Evolutionary conservation across 2,329 filamentous ascomycete genomes (phyloP).

Genomic region (Ophiostoma sp.): DNA sequence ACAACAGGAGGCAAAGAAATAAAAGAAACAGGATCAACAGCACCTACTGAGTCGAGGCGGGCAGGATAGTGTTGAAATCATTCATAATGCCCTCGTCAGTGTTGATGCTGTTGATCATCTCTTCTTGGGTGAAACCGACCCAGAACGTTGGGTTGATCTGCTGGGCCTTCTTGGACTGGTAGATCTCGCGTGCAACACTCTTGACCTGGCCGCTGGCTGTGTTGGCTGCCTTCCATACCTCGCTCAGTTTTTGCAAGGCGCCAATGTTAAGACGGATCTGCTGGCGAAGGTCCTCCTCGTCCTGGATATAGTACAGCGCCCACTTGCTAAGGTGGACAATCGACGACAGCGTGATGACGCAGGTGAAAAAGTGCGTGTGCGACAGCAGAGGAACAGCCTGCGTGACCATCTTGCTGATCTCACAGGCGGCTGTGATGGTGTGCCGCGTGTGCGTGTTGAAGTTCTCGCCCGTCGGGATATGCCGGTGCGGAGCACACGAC

Average conservation of each 20-base stretch:
- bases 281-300: conserved; percentile 64
- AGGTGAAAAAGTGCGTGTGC: conserved; percentile 81
- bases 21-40: neutral
- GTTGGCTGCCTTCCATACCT: conserved; percentile 67
- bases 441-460: conserved; percentile 71
- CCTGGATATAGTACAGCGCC: conserved; percentile 57
- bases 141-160: conserved; percentile 50
- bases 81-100: conserved; percentile 55
- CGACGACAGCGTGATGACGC: conserved; percentile 70
- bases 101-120: conserved; percentile 51
- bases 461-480: conserved; percentile 44
- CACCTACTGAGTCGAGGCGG: conserved; percentile 27
- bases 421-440: conserved; percentile 71
- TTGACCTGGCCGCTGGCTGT: conserved; percentile 68
- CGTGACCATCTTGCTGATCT: conserved; percentile 68
- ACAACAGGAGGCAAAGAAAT: neutral
- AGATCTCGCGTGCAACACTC: conserved; percentile 73
- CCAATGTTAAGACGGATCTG: conserved; percentile 74
- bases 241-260: conserved; percentile 62
- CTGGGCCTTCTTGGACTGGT: conserved; percentile 52
- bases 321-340: conserved; percentile 80
- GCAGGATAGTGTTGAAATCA: conserved; percentile 47
- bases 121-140: conserved; percentile 50
- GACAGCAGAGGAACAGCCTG: conserved; percentile 65
- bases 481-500: conserved; percentile 59